These are phyloP conservation scores for Rhizophora mangle DNA, from an alignment of 345 rosid genomes.

Conservation along the genomic window DNA sequence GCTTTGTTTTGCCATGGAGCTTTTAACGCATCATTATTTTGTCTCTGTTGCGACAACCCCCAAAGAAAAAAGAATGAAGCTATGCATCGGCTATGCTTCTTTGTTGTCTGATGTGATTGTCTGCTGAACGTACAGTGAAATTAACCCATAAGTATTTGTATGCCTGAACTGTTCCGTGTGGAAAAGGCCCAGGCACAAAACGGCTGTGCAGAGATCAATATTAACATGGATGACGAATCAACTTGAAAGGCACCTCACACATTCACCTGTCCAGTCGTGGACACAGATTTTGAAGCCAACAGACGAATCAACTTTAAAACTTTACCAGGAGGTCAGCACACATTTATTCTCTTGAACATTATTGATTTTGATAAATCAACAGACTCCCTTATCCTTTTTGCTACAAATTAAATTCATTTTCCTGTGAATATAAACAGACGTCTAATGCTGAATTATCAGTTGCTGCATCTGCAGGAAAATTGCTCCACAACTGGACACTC, in stretches of 20 bases:
- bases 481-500: neutral
- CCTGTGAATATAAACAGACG: neutral
- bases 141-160: neutral
- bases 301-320: neutral
- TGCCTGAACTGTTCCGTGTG: neutral
- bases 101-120: neutral
- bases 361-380: neutral
- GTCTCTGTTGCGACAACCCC: too few species aligned
- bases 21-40: neutral
- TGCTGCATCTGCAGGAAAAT: conserved; percentile 5
- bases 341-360: neutral
- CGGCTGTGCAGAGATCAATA: neutral
- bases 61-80: too few species aligned
- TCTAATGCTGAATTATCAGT: neutral
- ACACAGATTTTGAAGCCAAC: neutral
- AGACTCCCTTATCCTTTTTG: neutral
- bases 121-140: too few species aligned
- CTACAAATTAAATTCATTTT: neutral
- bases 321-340: neutral
- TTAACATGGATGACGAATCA: neutral
- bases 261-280: neutral
- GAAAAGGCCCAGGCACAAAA: too few species aligned
- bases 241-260: neutral
- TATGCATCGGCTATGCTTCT: neutral
- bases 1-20: too few species aligned